phyloP scores from a whole-genome alignment of 345 rosid species.

The Tarenaya hassleriana region DNA sequence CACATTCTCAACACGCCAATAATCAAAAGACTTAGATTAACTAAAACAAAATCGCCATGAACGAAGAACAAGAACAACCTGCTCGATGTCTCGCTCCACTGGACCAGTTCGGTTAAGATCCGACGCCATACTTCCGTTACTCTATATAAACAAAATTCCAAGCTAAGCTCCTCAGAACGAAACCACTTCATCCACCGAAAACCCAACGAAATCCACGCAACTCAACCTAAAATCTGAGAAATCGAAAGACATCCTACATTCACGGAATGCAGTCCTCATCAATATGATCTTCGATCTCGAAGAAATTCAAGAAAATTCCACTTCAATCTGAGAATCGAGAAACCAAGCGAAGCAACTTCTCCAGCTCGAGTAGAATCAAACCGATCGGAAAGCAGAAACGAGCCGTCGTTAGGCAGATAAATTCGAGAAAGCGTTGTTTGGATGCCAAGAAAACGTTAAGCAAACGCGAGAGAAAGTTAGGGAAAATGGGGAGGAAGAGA shows the following conservation, averaged over 20 bases:
- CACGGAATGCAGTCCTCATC: slow-evolving; percentile 10
- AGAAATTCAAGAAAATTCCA: slow-evolving; percentile 11
- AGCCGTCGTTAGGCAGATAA: neutral
- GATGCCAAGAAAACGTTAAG: slow-evolving; percentile 5
- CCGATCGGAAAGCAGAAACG: slow-evolving; percentile 15
- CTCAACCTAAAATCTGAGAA: slow-evolving; percentile 10
- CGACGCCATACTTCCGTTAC: slow-evolving; percentile 77
- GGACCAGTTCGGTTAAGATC: slow-evolving; percentile 84
- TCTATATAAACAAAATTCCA: slow-evolving; percentile 33
- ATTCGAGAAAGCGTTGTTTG: slow-evolving; percentile 9
- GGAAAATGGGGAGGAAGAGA: slow-evolving; percentile 25
- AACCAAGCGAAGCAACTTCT: neutral
- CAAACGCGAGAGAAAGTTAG: slow-evolving; percentile 24
- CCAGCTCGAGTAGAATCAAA: slow-evolving; percentile 18
- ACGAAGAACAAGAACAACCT: slow-evolving; percentile 40
- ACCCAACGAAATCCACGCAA: slow-evolving; percentile 29
- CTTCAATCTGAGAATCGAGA: slow-evolving; percentile 17
- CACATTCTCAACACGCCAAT: neutral
- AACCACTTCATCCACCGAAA: slow-evolving; percentile 34
- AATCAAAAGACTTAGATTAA: slow-evolving; percentile 3
- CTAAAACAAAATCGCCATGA: slow-evolving; percentile 9
- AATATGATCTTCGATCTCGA: slow-evolving; percentile 25
- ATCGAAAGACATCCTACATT: slow-evolving; percentile 13
- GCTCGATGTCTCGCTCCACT: slow-evolving; percentile 87
- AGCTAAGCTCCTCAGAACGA: slow-evolving; percentile 34